Conservation (phyloP, 768 basidiomycete genomes). For the Serendipita sp. region DNA sequence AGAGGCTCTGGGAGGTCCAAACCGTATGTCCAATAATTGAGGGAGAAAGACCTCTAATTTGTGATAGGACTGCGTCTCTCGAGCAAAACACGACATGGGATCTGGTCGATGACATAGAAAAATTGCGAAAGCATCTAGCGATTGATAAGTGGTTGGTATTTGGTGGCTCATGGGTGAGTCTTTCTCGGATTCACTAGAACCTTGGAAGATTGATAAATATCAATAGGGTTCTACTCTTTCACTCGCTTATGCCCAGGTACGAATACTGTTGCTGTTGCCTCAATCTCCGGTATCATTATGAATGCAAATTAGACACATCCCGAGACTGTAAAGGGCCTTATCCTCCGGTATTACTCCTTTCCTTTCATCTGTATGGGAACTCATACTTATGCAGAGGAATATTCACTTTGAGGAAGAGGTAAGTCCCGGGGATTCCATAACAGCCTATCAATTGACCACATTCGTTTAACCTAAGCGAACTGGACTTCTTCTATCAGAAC, state of each 20-base stretch:
- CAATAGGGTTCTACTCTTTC: slow-evolving; percentile 66
- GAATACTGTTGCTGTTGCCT: neutral
- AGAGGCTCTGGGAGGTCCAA: slow-evolving; percentile 75
- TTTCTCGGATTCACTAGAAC: slow-evolving; percentile 12
- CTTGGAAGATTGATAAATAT: slow-evolving; percentile 13
- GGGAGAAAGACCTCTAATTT: neutral
- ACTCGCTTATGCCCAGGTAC: slow-evolving; percentile 69
- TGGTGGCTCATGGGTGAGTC: slow-evolving; percentile 87
- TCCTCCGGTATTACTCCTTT: slow-evolving; percentile 29
- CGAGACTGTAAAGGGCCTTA: slow-evolving; percentile 58
- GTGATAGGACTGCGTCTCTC: slow-evolving; percentile 43
- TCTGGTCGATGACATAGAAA: slow-evolving; percentile 80
- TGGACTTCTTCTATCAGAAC: slow-evolving; percentile 85
- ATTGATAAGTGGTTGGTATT: slow-evolving; percentile 90
- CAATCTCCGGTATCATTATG: neutral
- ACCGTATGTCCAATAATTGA: slow-evolving; percentile 35
- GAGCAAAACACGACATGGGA: slow-evolving; percentile 92
- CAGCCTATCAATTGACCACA: neutral
- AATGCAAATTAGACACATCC: slow-evolving; percentile 45
- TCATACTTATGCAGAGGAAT: slow-evolving; percentile 42
- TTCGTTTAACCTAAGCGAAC: slow-evolving; percentile 30
- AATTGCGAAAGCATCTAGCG: slow-evolving; percentile 50
- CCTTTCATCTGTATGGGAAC: neutral
- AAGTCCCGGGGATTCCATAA: neutral
- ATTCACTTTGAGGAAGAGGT: slow-evolving; percentile 68